These are phyloP conservation scores for Astrocystis sublimbata DNA, from an alignment of 495 filamentous ascomycete genomes.

Conservation along the genomic window DNA sequence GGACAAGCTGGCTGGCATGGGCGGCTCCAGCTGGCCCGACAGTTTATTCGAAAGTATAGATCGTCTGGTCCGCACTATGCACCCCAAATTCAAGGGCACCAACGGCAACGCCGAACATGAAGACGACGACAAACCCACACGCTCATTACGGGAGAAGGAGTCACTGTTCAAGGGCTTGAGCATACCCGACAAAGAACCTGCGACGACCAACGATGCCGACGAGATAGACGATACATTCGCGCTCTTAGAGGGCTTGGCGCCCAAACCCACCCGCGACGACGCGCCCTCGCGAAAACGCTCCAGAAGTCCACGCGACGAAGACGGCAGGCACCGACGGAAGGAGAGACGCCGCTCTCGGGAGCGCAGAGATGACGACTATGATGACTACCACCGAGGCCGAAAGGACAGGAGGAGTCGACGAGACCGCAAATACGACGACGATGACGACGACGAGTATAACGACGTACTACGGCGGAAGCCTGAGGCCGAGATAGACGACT, in stretches of 20 bases:
- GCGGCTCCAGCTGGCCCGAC: constrained; percentile 84
- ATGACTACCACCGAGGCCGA: constrained; percentile 26
- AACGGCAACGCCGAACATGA: constrained; percentile 35
- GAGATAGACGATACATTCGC: constrained; percentile 94
- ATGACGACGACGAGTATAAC: constrained; percentile 47
- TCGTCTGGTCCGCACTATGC: constrained; percentile 82
- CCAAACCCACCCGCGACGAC: constrained; percentile 52
- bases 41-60: constrained; percentile 92
- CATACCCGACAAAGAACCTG: constrained; percentile 75
- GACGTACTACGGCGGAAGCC: constrained; percentile 70
- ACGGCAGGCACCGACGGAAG: constrained; percentile 43
- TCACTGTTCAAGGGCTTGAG: constrained; percentile 87
- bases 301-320: constrained; percentile 68
- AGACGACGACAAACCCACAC: constrained; percentile 42
- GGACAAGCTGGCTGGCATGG: constrained; percentile 64
- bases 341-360: constrained; percentile 46
- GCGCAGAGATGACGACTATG: constrained; percentile 34
- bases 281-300: constrained; percentile 63
- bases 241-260: constrained; percentile 80
- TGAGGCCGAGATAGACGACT: constrained; percentile 73
- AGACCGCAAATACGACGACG: constrained; percentile 49
- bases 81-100: constrained; percentile 73
- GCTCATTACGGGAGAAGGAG: constrained; percentile 61
- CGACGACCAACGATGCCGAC: constrained; percentile 50
- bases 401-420: constrained; percentile 48